A percentile compares a stretch with the other conserved stretches of the same genome.
phyloP scores from a whole-genome alignment of 768 basidiomycete species.

The Rhodotorula kratochvilovae region DNA sequence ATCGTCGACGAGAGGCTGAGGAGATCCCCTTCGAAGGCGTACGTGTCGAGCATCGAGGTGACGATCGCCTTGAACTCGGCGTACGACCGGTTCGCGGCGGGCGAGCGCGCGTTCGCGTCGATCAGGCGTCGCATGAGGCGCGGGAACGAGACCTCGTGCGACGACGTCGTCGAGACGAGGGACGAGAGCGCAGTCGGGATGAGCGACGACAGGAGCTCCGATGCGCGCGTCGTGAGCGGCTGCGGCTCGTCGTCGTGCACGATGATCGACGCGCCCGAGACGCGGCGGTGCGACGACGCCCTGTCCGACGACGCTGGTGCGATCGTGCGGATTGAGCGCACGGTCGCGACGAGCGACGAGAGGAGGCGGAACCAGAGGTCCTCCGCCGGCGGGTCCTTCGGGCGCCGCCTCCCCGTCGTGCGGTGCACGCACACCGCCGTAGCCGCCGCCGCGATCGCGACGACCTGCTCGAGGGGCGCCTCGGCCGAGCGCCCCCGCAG shows the following conservation, averaged over 20 bases:
- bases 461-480: conserved; percentile 53
- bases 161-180: conserved; percentile 76
- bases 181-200: conserved; percentile 79
- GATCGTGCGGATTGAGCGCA: conserved; percentile 57
- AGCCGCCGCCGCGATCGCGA: conserved; percentile 60
- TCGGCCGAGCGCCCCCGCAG: conserved; percentile 7
- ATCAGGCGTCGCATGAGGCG: conserved; percentile 86
- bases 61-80: conserved; percentile 86
- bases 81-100: no score
- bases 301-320: conserved; percentile 17
- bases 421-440: conserved; percentile 66
- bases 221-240: conserved; percentile 46
- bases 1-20: conserved; percentile 76
- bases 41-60: conserved; percentile 88
- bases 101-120: conserved; percentile 61
- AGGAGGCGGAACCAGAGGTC: conserved; percentile 87
- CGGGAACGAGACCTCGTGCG: conserved; percentile 79
- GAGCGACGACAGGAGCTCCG: conserved; percentile 62
- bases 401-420: conserved; percentile 50
- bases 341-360: conserved; percentile 70
- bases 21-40: conserved; percentile 86
- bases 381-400: conserved; percentile 55
- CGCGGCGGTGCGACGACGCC: conserved; percentile 19
- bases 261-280: conserved; percentile 29
- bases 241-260: conserved; percentile 22